Conservation (phyloP, 345 rosid genomes). For the Eucalyptus marginata region DNA sequence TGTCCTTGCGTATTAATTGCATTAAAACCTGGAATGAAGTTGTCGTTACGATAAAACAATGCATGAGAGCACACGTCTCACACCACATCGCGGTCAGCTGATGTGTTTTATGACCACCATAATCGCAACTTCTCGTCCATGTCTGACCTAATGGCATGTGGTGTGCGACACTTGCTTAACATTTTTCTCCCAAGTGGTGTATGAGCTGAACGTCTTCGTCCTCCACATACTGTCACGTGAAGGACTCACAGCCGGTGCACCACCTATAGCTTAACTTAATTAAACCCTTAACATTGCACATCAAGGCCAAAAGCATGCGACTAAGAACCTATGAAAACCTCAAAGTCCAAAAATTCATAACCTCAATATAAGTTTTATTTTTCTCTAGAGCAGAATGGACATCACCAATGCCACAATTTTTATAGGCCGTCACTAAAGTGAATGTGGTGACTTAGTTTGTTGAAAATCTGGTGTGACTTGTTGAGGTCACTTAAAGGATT, state of each 20-base stretch:
- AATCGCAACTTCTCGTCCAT: neutral
- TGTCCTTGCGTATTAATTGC: neutral
- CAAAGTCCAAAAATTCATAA: neutral
- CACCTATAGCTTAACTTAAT: no score
- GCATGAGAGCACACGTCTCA: neutral
- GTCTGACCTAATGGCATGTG: neutral
- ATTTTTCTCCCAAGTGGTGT: no score
- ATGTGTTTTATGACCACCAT: neutral
- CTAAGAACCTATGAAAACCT: neutral
- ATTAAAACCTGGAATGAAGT: neutral
- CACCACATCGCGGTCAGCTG: neutral
- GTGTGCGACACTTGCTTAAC: no score
- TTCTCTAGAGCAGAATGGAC: neutral
- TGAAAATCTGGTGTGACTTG: no score
- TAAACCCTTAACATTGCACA: no score
- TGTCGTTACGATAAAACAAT: accelerated
- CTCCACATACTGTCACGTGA: no score
- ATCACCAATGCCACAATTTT: neutral
- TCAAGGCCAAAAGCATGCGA: no score
- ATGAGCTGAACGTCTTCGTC: neutral
- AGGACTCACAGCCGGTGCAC: no score
- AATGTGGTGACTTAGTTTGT: no score
- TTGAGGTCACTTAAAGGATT: no score
- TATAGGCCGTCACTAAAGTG: neutral
- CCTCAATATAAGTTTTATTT: neutral